Evolutionary conservation across 495 filamentous ascomycete species (phyloP), one percentile per base, ranked within the genome.

Genomic region (Annulohypoxylon nitens): DNA sequence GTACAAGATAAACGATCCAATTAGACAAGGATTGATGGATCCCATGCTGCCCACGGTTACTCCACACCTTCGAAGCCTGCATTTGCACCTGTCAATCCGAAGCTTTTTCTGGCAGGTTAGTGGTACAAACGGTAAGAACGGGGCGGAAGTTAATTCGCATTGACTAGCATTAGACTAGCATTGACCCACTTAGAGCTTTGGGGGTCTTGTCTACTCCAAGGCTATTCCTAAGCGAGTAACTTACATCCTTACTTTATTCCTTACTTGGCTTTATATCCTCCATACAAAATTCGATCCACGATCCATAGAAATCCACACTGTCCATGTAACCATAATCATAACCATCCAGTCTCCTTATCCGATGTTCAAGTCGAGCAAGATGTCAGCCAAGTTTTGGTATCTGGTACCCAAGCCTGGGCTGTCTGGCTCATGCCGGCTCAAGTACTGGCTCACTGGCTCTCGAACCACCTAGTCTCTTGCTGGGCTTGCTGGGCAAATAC

Each of bases 211-310:
- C 11, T 43, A 43, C 39, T 30, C 10, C 14, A 43, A 11, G 1
- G 14, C 70, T 68, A 73, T 73, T 68, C 70, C 70, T 51, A 64
- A 64, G 43, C 6, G 37, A 64, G 70, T 23, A 36, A 34, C 37
- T 41, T 58, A 60, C 43, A 6, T 47, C 4, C 43, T 47, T 47
- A 20, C 43, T 11, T 39, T 30, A 30, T 30, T 30, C 30, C 30
- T 30, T 30, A 30, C 30, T 30, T 30, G 30, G 30, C 30, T 30
- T 6, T 30, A 30, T 30, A 30, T 30, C 30, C 39, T 43, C 12
- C 39, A 11, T 14, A n/a, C 39, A 14, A 14, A 43, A 43, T 43
- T 30, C 30, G 30, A 43, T 43, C 39, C 39, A 43, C 30, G 30
- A 43, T 43, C 39, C 39, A 43, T 14, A 43, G 36, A 39, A 12